Percentiles rank a stretch among this genome's conserved stretches.
phyloP scores from a whole-genome alignment of 1,284 basidiomycete genomes.

The Ustilago sp. region DNA sequence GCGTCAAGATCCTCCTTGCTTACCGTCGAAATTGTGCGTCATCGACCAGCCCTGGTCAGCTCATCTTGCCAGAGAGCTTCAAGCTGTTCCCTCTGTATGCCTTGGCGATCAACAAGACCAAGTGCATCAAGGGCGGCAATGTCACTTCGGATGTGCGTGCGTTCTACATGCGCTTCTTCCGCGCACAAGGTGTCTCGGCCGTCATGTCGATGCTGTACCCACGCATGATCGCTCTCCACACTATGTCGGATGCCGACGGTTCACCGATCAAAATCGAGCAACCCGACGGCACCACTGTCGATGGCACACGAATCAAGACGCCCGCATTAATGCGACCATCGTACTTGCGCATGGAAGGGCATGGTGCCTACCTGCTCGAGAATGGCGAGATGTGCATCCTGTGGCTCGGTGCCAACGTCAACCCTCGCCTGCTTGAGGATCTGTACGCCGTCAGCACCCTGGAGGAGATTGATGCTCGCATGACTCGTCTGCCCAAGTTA shows the following conservation, averaged over 20 bases:
- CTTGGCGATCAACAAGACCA: constrained; percentile 87
- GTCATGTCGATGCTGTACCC: constrained; percentile 89
- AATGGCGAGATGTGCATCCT: constrained; percentile 91
- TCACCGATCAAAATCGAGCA: constrained; percentile 73
- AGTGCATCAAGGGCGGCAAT: constrained; percentile 86
- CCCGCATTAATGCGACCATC: constrained; percentile 86
- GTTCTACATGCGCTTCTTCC: constrained; percentile 82
- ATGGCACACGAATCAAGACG: constrained; percentile 75
- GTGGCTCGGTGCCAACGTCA: constrained; percentile 88
- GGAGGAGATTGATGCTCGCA: constrained; percentile 78
- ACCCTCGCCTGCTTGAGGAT: constrained; percentile 84
- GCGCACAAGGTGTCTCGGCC: constrained; percentile 77
- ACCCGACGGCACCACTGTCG: constrained; percentile 69
- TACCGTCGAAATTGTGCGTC: constrained; percentile 93
- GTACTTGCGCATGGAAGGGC: constrained; percentile 87
- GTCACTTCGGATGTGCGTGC: constrained; percentile 94
- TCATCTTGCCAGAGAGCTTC: constrained; percentile 95
- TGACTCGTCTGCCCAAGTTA: constrained; percentile 80
- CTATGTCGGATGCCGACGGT: constrained; percentile 80
- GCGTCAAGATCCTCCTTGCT: constrained; percentile 83
- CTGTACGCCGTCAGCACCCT: constrained; percentile 87
- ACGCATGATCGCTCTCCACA: constrained; percentile 87
- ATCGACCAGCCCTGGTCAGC: constrained; percentile 81
- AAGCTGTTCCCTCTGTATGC: constrained; percentile 87
- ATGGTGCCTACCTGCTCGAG: constrained; percentile 92